Evolutionary conservation across 164 flowering plant species (phyloP).

Genomic region (Vitis labrusca): DNA sequence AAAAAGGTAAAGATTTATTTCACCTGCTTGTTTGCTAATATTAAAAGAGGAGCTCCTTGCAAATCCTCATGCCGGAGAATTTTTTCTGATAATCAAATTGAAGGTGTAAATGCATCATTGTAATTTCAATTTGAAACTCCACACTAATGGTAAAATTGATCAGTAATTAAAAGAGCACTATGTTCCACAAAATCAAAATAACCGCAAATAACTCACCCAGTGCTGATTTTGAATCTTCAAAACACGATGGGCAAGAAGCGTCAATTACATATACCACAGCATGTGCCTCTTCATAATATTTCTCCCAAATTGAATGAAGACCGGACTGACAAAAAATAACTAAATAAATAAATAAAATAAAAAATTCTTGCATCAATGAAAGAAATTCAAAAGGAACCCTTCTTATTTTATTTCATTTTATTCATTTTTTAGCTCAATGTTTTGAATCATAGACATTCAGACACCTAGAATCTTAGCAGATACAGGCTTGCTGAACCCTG

Average conservation of each 20-base stretch:
- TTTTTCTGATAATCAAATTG: slow-evolving; percentile 54
- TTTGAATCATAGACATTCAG: no score
- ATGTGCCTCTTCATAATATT: slow-evolving; percentile 99
- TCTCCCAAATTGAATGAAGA: slow-evolving; percentile 98
- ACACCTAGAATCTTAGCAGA: no score
- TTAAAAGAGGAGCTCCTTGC: no score
- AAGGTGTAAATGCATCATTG: slow-evolving; percentile 10
- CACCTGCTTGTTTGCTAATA: slow-evolving; percentile 96
- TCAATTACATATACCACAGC: slow-evolving; percentile 90
- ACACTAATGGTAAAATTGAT: neutral
- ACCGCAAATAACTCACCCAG: slow-evolving; percentile 52
- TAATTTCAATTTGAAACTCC: neutral
- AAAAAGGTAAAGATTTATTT: slow-evolving; percentile 1
- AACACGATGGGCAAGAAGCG: slow-evolving; percentile 85
- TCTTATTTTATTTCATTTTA: no score
- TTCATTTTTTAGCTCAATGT: no score
- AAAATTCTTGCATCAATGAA: slow-evolving; percentile 6
- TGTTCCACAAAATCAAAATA: neutral
- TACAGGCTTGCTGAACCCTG: no score
- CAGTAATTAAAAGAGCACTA: neutral
- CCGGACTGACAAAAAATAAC: slow-evolving; percentile 55
- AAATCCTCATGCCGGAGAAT: slow-evolving; percentile 87
- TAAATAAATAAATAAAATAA: neutral
- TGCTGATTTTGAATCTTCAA: slow-evolving; percentile 98
- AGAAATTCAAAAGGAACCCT: neutral